These are phyloP conservation scores for Neoarthrinium moseri DNA, from an alignment of 2,329 filamentous ascomycete species.

Conservation along the genomic window DNA sequence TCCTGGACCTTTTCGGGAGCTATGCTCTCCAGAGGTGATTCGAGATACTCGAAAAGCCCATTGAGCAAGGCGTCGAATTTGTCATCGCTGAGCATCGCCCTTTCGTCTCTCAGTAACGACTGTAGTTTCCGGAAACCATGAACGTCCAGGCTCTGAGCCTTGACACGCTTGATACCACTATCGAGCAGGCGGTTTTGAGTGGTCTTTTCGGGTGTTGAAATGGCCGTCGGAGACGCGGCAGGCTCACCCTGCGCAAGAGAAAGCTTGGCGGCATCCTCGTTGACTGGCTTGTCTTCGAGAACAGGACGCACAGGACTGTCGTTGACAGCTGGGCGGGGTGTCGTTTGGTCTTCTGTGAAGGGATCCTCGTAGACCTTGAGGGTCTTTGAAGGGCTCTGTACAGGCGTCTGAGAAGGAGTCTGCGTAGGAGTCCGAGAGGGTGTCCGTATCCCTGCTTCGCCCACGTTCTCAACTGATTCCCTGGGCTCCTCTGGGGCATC, in stretches of 20 bases:
- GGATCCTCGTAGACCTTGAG: slow-evolving; percentile 65
- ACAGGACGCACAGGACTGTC: slow-evolving; percentile 39
- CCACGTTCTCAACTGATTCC: neutral
- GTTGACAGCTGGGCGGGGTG: slow-evolving; percentile 44
- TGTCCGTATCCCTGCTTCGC: neutral
- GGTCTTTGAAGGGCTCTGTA: slow-evolving; percentile 31
- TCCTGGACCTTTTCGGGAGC: slow-evolving; percentile 66
- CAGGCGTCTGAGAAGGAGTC: slow-evolving; percentile 15
- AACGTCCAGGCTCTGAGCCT: slow-evolving; percentile 70
- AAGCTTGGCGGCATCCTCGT: slow-evolving; percentile 48
- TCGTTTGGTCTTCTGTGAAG: slow-evolving; percentile 47
- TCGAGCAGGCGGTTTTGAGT: slow-evolving; percentile 66
- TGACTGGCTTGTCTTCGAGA: slow-evolving; percentile 59
- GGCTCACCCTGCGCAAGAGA: slow-evolving; percentile 18
- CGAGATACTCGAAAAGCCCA: slow-evolving; percentile 70
- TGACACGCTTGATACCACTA: slow-evolving; percentile 73
- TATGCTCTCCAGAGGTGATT: slow-evolving; percentile 55
- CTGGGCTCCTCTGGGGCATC: slow-evolving; percentile 12
- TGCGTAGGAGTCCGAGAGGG: slow-evolving; percentile 29
- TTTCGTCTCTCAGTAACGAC: slow-evolving; percentile 67
- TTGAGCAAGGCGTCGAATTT: slow-evolving; percentile 67
- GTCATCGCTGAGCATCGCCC: slow-evolving; percentile 62
- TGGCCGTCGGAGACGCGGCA: slow-evolving; percentile 17
- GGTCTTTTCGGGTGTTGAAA: slow-evolving; percentile 51
- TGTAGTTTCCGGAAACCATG: slow-evolving; percentile 80